These are phyloP conservation scores for Aspergillus sp. DNA, from an alignment of 2,329 filamentous ascomycete genomes.

Conservation along the genomic window DNA sequence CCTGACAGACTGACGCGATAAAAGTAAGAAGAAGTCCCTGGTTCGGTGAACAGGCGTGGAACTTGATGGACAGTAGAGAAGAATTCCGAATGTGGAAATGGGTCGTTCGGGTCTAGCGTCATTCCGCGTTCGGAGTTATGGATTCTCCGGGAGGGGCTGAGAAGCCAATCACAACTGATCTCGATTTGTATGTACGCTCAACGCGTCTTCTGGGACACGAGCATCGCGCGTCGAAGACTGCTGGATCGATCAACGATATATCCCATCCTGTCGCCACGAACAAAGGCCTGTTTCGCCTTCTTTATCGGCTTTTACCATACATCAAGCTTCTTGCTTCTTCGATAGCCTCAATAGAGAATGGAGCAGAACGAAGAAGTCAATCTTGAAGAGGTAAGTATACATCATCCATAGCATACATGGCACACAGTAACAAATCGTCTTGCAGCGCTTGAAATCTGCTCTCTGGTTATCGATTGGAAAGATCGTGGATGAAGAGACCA, in stretches of 20 bases:
- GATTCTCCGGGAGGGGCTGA: constrained; percentile 5
- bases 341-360: constrained; percentile 13
- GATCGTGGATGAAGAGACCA: constrained; percentile 82
- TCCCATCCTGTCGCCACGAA: background rate
- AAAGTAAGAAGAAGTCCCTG: background rate
- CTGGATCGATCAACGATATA: background rate
- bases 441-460: constrained; percentile 76
- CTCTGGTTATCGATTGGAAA: constrained; percentile 83
- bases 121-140: constrained; percentile 1
- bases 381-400: constrained; percentile 36
- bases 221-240: background rate
- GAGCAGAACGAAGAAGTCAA: constrained; percentile 33
- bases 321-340: too few relatives aligned
- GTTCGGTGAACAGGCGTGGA: background rate
- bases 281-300: background rate
- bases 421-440: background rate
- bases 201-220: constrained; percentile 7
- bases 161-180: constrained; percentile 13
- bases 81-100: constrained; percentile 19
- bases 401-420: too few relatives aligned
- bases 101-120: constrained; percentile 18
- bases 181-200: background rate
- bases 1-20: background rate
- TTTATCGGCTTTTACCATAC: too few relatives aligned
- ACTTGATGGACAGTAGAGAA: background rate